Evolutionary conservation across 257 asterid species (phyloP).

Genomic region (Scutellaria minor): DNA sequence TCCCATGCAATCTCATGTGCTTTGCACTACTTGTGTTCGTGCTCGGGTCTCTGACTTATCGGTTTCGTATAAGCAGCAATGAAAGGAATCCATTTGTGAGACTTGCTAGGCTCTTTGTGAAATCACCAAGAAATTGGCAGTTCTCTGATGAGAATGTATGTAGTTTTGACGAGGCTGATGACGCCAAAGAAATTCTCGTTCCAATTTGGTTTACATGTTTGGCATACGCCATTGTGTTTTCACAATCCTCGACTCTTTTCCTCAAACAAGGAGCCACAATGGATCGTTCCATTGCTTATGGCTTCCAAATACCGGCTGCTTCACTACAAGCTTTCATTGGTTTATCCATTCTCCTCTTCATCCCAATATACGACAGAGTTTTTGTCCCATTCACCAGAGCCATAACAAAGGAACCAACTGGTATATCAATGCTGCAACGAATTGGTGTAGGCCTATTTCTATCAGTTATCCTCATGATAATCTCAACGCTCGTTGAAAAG

Average conservation of each 20-base stretch:
- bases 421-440: conserved; percentile 51
- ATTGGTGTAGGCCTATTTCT: conserved; percentile 41
- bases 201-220: conserved; percentile 45
- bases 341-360: conserved; percentile 32
- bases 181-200: conserved; percentile 40
- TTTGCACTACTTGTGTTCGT: conserved; percentile 35
- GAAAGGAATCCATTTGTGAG: conserved; percentile 36
- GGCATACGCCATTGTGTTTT: conserved; percentile 35
- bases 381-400: conserved; percentile 45
- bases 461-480: conserved; percentile 41
- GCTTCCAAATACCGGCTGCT: conserved; percentile 45
- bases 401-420: conserved; percentile 45
- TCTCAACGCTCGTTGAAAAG: conserved; percentile 48
- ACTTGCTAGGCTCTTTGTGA: conserved; percentile 35
- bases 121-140: conserved; percentile 33
- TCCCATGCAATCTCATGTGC: conserved; percentile 55
- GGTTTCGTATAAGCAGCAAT: conserved; percentile 30
- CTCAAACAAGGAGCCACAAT: conserved; percentile 46
- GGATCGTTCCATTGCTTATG: conserved; percentile 35
- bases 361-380: conserved; percentile 48
- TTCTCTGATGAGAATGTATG: too few species aligned
- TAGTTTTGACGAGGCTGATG: neutral
- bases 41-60: conserved; percentile 43
- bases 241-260: conserved; percentile 46
- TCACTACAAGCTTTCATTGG: conserved; percentile 38